Evolutionary conservation across 1,284 basidiomycete genomes (phyloP).

Genomic region (Sphagnurus paluster): DNA sequence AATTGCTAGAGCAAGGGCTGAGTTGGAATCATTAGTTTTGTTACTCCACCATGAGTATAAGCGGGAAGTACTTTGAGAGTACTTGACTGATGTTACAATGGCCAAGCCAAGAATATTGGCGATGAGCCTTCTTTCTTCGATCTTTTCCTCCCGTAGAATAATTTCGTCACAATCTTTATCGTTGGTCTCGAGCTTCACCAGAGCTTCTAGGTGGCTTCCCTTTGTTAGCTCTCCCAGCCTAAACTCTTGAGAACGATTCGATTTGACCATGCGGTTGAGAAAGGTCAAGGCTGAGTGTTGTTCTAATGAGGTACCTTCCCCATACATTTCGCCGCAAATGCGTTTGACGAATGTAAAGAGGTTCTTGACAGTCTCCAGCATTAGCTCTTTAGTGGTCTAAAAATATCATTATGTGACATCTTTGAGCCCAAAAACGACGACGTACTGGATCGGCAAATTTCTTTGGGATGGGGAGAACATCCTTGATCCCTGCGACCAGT

Average conservation of each 20-base stretch:
- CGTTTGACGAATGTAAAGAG: conserved; percentile 2
- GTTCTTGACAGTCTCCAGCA: too few species aligned
- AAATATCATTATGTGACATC: too few species aligned
- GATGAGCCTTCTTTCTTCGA: conserved; percentile 32
- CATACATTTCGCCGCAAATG: conserved; percentile 7
- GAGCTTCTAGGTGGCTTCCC: conserved; percentile 10
- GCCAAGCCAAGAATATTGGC: conserved; percentile 43
- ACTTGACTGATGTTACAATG: conserved; percentile 38
- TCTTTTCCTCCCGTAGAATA: conserved; percentile 10
- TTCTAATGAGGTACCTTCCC: conserved; percentile 6
- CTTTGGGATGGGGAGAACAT: conserved; percentile 11
- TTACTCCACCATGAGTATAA: not conserved
- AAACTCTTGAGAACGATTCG: conserved; percentile 10
- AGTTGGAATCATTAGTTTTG: not conserved
- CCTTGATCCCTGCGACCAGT: conserved; percentile 13
- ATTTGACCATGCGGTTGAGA: conserved; percentile 21
- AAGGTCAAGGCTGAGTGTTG: conserved; percentile 16
- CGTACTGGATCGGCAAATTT: not conserved
- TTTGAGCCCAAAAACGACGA: too few species aligned
- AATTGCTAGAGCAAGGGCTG: conserved; percentile 37
- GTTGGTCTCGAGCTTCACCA: not conserved
- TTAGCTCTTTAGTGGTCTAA: too few species aligned
- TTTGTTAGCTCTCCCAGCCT: conserved; percentile 10
- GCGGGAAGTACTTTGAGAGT: conserved; percentile 32
- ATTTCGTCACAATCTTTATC: not conserved